Evolutionary conservation across 805 yeast genomes (phyloP).

Genomic region (Cyberlindnera euphorbiiphila): DNA sequence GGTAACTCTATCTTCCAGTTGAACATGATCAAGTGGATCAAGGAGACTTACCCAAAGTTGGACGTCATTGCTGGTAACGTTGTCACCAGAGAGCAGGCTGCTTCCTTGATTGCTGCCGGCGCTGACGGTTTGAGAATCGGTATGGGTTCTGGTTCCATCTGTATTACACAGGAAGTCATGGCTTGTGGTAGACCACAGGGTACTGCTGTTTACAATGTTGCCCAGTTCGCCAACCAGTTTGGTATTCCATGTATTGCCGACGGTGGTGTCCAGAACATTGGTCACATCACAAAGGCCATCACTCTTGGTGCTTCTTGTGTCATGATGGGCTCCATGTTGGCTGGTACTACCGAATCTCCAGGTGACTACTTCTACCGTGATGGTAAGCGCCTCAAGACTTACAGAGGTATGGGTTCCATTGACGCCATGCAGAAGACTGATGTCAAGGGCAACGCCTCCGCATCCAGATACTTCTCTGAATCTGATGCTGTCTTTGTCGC

Average conservation of each 20-base stretch:
- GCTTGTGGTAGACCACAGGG: constrained; percentile 99
- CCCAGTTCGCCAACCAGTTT: constrained; percentile 89
- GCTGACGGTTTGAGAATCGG: constrained; percentile 98
- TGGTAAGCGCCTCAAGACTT: constrained; percentile 94
- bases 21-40: constrained; percentile 90
- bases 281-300: constrained; percentile 95
- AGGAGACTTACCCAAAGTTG: constrained; percentile 69
- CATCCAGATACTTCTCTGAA: constrained; percentile 97
- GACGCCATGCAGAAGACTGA: constrained; percentile 96
- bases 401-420: constrained; percentile 99
- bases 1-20: constrained; percentile 96
- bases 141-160: constrained; percentile 99
- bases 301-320: constrained; percentile 96
- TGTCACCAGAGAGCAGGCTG: constrained; percentile 98
- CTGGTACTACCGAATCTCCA: constrained; percentile 98
- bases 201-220: constrained; percentile 93
- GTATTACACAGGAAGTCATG: constrained; percentile 99
- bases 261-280: constrained; percentile 98
- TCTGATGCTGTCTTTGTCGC: constrained; percentile 94
- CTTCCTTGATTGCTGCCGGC: constrained; percentile 89
- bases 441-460: constrained; percentile 89
- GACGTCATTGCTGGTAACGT: constrained; percentile 97
- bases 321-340: constrained; percentile 99
- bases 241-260: constrained; percentile 99
- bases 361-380: constrained; percentile 98